phyloP scores from a whole-genome alignment of 139 green algal genomes.

The Coccomyxa sp. region DNA sequence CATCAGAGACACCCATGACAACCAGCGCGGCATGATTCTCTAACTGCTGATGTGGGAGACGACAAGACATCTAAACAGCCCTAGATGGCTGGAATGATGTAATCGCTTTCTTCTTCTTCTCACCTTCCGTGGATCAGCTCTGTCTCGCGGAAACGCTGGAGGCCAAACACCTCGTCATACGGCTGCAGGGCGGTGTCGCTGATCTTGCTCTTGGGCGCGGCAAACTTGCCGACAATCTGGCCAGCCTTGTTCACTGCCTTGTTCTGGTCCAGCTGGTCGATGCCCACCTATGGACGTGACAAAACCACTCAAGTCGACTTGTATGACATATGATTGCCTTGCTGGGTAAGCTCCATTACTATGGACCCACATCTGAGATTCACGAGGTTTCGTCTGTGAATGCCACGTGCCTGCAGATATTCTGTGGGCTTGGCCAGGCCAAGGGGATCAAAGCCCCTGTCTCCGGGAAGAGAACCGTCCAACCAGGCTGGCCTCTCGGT shows the following conservation, averaged over 20 bases:
- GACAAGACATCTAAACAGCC: too few relatives aligned
- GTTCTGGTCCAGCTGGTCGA: conserved; percentile 93
- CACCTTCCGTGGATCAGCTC: conserved; percentile 88
- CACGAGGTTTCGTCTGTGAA: too few relatives aligned
- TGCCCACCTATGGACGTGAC: conserved; percentile 57
- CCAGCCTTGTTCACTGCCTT: conserved; percentile 82
- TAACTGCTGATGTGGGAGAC: not conserved
- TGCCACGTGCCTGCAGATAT: conserved; percentile 46
- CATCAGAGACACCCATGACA: not conserved
- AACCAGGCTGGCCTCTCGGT: conserved; percentile 78
- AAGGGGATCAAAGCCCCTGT: conserved; percentile 79
- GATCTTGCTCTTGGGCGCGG: not conserved
- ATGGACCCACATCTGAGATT: too few relatives aligned
- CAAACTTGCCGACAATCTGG: conserved; percentile 64
- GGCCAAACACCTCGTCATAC: conserved; percentile 78
- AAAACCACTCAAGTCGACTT: too few relatives aligned
- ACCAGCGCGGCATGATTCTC: not conserved
- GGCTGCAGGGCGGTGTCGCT: conserved; percentile 30
- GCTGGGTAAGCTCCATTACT: too few relatives aligned
- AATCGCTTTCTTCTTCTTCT: too few relatives aligned
- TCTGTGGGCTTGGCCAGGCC: conserved; percentile 80
- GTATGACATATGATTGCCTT: too few relatives aligned
- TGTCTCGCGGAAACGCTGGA: conserved; percentile 91
- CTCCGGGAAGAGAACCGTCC: conserved; percentile 82
- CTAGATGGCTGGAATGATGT: too few relatives aligned